Evolutionary conservation across 192 early-diverging fungal genomes (phyloP), one percentile per base, ranked within the genome.

Genomic region (Umbelopsis isabellina): DNA sequence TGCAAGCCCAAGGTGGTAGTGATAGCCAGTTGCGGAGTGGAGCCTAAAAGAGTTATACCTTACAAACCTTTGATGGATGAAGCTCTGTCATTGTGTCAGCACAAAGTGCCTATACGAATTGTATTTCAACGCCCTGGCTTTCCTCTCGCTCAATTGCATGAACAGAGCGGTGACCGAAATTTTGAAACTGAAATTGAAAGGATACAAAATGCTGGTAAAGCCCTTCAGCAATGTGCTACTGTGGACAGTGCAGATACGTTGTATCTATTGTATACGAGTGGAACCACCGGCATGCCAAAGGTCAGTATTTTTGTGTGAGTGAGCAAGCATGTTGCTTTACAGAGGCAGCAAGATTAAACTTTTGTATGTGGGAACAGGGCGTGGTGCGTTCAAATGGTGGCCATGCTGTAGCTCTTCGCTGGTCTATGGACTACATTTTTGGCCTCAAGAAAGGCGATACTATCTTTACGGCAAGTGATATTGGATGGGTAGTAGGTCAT

Each of bases 401-500:
- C 6, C 90, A 95, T 73, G 89, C 88, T 0, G 90, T 94, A 11
- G 84, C 86, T 46, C 77, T 92, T 41, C 78, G 77, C 33, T 94
- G 86, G 72, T 87, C 89, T 16, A 89, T 92, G 83, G 77, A 88
- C 52, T 83, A 89, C 72, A 83, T 96, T 53, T 88, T 92, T 69
- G 89, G 90, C 8, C 66, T 92, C n/a, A 72, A 50, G 30, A 86
- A 88, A 9, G 91, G 93, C 5, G 93, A 95, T 25, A 84, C 86
- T 23, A 85, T 95, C 61, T 94, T 94, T 75, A 85, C 90, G 8
- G 89, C 93, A 10, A 90, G 87, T 72, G 95, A 97, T 74, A 89
- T 94, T 70, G 93, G 93, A 72, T 96, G 94, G 95, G 90, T 90
- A 16, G 90, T 94, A 10, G 94, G 95, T 50, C 92, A 94, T 73